These are phyloP conservation scores for Bolboschoenus planiculmis DNA, from an alignment of 176 grass and related monocot genomes.

Conservation along the genomic window DNA sequence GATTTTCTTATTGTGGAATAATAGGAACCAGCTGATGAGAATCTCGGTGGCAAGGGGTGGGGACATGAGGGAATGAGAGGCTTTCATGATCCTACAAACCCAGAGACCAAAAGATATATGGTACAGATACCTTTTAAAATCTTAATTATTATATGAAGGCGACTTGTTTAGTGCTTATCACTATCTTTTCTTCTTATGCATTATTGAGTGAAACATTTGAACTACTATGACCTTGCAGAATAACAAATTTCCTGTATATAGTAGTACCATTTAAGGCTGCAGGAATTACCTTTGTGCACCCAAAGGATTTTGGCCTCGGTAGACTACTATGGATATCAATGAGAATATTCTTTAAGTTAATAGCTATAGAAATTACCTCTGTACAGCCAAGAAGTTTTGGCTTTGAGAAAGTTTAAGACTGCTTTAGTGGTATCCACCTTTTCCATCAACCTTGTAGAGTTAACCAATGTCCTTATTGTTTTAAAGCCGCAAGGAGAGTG, in stretches of 20 bases:
- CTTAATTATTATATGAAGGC: background rate
- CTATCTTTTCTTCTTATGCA: no score
- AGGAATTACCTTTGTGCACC: background rate
- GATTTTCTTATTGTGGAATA: background rate
- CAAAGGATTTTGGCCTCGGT: background rate
- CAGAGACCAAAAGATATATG: constrained; percentile 21
- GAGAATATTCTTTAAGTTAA: background rate
- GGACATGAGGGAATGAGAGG: constrained; percentile 33
- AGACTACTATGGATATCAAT: background rate
- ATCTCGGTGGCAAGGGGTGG: constrained; percentile 28
- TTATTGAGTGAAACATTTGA: background rate
- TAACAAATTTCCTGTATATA: background rate
- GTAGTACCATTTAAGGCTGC: background rate
- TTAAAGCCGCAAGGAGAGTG: constrained; percentile 19
- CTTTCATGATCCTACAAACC: constrained; percentile 33
- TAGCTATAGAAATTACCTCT: background rate
- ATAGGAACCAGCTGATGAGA: constrained; percentile 14
- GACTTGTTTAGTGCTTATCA: background rate
- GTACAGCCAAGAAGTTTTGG: background rate
- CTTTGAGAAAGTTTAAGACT: background rate
- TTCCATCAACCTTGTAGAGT: background rate
- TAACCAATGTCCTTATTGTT: background rate
- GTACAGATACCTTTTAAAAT: constrained; percentile 7
- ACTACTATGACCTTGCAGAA: background rate
- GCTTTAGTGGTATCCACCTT: background rate